A percentile compares a stretch with the other conserved stretches of the same genome.
phyloP scores from a whole-genome alignment of 495 filamentous ascomycete genomes.

The Daldinia bambusicola region DNA sequence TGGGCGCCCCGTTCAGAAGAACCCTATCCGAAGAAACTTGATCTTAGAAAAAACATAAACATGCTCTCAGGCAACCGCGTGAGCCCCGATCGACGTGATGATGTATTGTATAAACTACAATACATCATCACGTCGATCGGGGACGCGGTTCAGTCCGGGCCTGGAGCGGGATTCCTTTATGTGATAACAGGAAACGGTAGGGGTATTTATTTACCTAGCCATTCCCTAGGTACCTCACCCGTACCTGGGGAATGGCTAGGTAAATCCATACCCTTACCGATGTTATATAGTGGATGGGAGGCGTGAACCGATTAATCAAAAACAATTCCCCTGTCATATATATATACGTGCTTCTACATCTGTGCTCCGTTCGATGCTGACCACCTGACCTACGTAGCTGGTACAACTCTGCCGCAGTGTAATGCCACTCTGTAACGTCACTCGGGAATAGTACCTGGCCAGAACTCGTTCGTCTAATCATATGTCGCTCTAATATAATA shows the following conservation, averaged over 20 bases:
- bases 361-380: too few relatives aligned
- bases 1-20: neutral
- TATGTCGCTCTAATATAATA: neutral
- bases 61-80: neutral
- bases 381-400: neutral
- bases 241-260: neutral
- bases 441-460: too few relatives aligned
- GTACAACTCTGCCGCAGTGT: neutral
- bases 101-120: slow-evolving; percentile 7
- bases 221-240: too few relatives aligned
- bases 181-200: too few relatives aligned
- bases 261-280: neutral
- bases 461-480: neutral
- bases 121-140: neutral
- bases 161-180: neutral
- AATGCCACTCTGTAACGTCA: too few relatives aligned
- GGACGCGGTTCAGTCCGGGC: neutral
- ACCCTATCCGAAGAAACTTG: too few relatives aligned
- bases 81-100: neutral
- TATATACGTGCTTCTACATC: neutral
- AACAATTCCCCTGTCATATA: slow-evolving; percentile 1
- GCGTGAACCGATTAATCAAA: neutral
- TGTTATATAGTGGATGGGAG: neutral
- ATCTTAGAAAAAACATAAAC: neutral
- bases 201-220: too few relatives aligned